Conservation (phyloP, 2,329 filamentous ascomycete genomes). For the Zarea fungicola region DNA sequence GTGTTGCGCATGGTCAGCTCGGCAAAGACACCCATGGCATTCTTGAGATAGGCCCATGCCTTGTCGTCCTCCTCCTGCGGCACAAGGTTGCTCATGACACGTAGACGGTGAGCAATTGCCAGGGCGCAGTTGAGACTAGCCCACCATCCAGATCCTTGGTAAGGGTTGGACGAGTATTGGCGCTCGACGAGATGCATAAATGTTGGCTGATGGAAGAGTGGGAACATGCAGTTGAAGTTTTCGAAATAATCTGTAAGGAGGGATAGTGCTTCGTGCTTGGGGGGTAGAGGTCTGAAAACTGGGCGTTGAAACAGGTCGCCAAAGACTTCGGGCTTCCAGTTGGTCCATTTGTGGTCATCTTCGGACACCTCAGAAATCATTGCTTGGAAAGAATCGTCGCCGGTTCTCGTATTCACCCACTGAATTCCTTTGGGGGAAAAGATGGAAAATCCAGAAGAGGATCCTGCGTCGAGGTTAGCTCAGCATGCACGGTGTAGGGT, state of each 20-base stretch:
- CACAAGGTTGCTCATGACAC: conserved; percentile 92
- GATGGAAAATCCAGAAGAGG: conserved; percentile 96
- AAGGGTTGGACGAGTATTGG: conserved; percentile 89
- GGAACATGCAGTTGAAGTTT: conserved; percentile 99
- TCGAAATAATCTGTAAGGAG: conserved; percentile 92
- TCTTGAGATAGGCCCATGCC: conserved; percentile 94
- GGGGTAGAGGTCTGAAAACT: conserved; percentile 76
- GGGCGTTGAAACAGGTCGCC: conserved; percentile 82
- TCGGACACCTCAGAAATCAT: conserved; percentile 92
- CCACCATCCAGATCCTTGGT: conserved; percentile 97
- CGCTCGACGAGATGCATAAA: conserved; percentile 97
- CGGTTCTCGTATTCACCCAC: conserved; percentile 97
- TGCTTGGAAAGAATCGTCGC: conserved; percentile 88
- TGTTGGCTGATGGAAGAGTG: conserved; percentile 92
- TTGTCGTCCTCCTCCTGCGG: conserved; percentile 88
- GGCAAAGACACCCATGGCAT: conserved; percentile 87
- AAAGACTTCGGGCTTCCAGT: conserved; percentile 98
- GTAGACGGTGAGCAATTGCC: conserved; percentile 86
- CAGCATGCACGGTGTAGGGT: not conserved
- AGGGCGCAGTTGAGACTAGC: conserved; percentile 90
- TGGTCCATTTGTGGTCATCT: conserved; percentile 91
- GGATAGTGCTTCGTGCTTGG: conserved; percentile 81
- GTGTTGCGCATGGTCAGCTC: conserved; percentile 95
- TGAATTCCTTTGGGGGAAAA: conserved; percentile 97
- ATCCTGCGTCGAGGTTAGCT: conserved; percentile 54